Evolutionary conservation across 2,329 filamentous ascomycete genomes (phyloP).

Genomic region (Calonectria pseudoturangicola): DNA sequence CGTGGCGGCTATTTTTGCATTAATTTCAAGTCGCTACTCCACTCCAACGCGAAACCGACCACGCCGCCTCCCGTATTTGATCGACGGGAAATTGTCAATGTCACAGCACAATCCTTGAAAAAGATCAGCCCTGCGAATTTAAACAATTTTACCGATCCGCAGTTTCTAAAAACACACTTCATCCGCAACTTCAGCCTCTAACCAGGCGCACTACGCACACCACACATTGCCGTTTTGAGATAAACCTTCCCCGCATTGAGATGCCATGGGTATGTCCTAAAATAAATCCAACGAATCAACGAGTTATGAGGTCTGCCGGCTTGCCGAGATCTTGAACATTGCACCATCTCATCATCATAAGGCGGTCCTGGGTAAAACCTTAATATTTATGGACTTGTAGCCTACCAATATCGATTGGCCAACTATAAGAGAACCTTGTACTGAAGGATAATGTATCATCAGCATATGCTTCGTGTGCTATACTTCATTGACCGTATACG

Average conservation of each 20-base stretch:
- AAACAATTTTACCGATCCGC: not conserved
- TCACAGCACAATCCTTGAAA: not conserved
- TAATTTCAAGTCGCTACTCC: not conserved
- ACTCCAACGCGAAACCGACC: constrained; percentile 33
- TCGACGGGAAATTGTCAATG: constrained; percentile 20
- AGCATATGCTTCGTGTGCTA: too few species aligned
- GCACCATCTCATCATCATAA: not conserved
- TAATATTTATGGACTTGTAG: not conserved
- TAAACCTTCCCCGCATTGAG: not conserved
- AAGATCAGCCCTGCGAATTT: not conserved
- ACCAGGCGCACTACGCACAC: constrained; percentile 3
- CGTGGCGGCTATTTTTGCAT: constrained; percentile 30
- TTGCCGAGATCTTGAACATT: not conserved
- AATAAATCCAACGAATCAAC: constrained; percentile 7
- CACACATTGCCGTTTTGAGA: not conserved
- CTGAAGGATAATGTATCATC: not conserved
- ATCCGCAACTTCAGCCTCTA: not conserved
- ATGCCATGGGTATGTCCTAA: not conserved
- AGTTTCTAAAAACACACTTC: not conserved
- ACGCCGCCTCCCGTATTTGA: constrained; percentile 29
- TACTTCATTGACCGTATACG: too few species aligned
- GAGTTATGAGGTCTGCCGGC: not conserved
- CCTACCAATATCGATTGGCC: not conserved
- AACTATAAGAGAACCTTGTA: constrained; percentile 18
- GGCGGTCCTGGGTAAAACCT: not conserved